phyloP scores from a whole-genome alignment of 1,284 basidiomycete genomes.

The Ceratobasidium sp. region DNA sequence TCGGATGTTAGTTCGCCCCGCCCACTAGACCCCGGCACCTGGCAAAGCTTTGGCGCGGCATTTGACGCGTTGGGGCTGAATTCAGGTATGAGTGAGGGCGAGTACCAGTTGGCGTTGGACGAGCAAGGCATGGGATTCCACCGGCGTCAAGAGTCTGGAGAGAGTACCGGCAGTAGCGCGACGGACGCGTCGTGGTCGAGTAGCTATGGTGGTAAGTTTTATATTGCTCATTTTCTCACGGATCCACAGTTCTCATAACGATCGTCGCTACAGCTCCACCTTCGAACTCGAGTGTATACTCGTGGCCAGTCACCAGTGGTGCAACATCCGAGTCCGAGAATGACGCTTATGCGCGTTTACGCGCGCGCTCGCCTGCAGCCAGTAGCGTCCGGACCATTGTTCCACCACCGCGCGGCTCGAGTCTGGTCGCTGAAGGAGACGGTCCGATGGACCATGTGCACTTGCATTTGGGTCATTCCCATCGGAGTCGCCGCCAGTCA shows the following conservation, averaged over 20 bases:
- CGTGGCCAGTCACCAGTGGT: neutral
- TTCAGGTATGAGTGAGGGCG: neutral
- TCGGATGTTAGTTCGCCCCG: conserved; percentile 29
- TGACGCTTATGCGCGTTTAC: neutral
- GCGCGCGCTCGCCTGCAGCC: conserved; percentile 22
- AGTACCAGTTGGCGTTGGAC: neutral
- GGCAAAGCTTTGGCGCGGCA: conserved; percentile 31
- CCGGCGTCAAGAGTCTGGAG: conserved; percentile 18
- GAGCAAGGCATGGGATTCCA: neutral
- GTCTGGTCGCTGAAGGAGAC: neutral
- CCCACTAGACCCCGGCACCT: conserved; percentile 5
- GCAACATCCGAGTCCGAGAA: neutral
- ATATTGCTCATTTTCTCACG: neutral
- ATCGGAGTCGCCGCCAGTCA: conserved; percentile 17
- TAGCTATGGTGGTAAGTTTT: conserved; percentile 17
- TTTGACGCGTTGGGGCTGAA: conserved; percentile 16
- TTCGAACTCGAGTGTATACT: neutral
- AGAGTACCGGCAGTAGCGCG: conserved; percentile 25
- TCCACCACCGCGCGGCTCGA: conserved; percentile 13
- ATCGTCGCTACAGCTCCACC: neutral
- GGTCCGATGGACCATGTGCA: conserved; percentile 4
- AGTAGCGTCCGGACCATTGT: conserved; percentile 30
- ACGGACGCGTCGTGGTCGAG: conserved; percentile 26
- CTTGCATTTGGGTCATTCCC: neutral
- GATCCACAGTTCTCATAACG: neutral